Evolutionary conservation across 306 rosid genomes (phyloP).

Genomic region (Lathyrus sativus): DNA sequence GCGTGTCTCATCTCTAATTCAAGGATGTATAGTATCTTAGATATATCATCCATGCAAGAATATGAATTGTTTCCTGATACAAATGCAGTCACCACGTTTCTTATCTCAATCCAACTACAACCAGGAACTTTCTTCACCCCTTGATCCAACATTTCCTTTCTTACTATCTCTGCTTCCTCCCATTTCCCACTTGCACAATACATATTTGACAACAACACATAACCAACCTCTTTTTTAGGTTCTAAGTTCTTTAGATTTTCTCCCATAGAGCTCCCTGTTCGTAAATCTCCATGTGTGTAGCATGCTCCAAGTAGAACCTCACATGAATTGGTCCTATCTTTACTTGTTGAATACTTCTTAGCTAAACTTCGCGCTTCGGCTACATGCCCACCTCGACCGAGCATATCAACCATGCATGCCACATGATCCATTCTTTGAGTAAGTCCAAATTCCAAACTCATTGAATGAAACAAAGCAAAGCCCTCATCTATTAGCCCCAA

Average conservation of each 20-base stretch:
- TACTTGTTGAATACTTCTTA: slow-evolving; percentile 42
- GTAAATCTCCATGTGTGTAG: slow-evolving; percentile 51
- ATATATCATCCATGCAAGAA: slow-evolving; percentile 44
- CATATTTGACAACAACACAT: slow-evolving; percentile 71
- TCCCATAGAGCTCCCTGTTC: slow-evolving; percentile 51
- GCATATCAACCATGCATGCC: slow-evolving; percentile 84
- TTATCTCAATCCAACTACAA: slow-evolving; percentile 84
- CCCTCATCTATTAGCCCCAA: slow-evolving; percentile 67
- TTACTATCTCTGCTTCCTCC: slow-evolving; percentile 74
- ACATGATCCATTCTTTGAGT: slow-evolving; percentile 62
- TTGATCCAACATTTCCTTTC: slow-evolving; percentile 70
- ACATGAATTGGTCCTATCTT: slow-evolving; percentile 35
- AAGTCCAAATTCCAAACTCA: slow-evolving; percentile 58
- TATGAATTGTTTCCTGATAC: slow-evolving; percentile 64
- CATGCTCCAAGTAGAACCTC: slow-evolving; percentile 80
- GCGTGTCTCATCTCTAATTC: slow-evolving; percentile 69
- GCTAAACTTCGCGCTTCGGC: slow-evolving; percentile 65
- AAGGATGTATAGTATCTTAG: slow-evolving; percentile 45
- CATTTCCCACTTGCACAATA: slow-evolving; percentile 71
- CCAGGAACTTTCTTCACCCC: slow-evolving; percentile 85
- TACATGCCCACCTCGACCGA: slow-evolving; percentile 71
- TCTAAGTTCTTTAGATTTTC: slow-evolving; percentile 52
- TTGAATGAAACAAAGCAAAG: slow-evolving; percentile 51
- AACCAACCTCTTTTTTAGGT: slow-evolving; percentile 62
- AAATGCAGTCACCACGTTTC: slow-evolving; percentile 60